Conservation (phyloP, 148 eudicot genomes). For the Fagopyrum tataricum region DNA sequence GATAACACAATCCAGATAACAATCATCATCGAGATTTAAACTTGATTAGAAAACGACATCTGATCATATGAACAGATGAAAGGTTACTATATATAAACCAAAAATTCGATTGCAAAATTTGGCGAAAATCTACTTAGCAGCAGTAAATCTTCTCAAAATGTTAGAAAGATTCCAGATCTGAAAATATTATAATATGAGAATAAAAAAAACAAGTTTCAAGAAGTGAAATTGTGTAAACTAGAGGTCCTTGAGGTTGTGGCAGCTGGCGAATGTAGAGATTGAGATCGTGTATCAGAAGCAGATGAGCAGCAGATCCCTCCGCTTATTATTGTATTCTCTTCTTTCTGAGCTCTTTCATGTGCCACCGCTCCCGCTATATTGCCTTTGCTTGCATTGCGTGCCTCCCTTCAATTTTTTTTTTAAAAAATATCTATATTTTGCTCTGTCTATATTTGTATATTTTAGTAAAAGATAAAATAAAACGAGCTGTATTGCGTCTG, state of each 20-base stretch:
- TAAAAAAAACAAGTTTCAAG: not conserved
- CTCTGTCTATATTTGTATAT: not conserved
- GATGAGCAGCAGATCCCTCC: not conserved
- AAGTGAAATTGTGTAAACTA: too few species aligned
- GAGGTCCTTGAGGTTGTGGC: not conserved
- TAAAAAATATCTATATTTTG: too few species aligned
- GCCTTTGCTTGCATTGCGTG: not conserved
- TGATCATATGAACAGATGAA: too few species aligned
- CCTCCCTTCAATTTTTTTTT: not conserved
- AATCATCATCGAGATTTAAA: too few species aligned
- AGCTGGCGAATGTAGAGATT: not conserved
- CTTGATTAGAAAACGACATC: too few species aligned
- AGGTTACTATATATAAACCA: not conserved
- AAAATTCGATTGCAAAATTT: not conserved
- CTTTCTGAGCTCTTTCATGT: conserved; percentile 1
- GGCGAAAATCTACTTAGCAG: not conserved
- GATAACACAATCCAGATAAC: too few species aligned
- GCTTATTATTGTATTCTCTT: conserved; percentile 5
- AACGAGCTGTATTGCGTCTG: too few species aligned
- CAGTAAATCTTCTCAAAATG: not conserved
- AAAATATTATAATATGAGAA: not conserved
- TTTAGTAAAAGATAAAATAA: too few species aligned
- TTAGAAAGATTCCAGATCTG: conserved; percentile 1
- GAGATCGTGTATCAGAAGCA: not conserved
- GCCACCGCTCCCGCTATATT: conserved; percentile 8